phyloP scores from a whole-genome alignment of 1,139 yeast genomes.

The Geotrichum siamense region DNA sequence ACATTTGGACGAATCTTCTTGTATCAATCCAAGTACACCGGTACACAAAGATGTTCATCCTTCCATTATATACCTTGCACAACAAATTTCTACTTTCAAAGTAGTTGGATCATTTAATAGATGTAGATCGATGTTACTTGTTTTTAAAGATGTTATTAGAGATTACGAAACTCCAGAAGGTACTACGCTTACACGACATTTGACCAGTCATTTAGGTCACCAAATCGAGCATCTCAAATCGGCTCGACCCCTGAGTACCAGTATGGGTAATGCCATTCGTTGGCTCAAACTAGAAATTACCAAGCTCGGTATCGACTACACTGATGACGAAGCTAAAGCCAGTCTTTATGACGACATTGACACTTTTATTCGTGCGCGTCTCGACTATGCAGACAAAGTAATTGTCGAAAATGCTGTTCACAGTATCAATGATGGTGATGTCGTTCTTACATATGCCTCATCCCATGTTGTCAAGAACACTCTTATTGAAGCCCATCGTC shows the following conservation, averaged over 20 bases:
- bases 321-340: constrained; percentile 69
- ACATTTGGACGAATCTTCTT: constrained; percentile 61
- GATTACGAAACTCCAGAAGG: constrained; percentile 84
- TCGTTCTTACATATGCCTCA: constrained; percentile 80
- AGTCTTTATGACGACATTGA: constrained; percentile 62
- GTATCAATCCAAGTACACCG: constrained; percentile 26
- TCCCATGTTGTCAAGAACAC: constrained; percentile 77
- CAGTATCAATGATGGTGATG: constrained; percentile 70
- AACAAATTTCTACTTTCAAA: constrained; percentile 74
- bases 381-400: constrained; percentile 74
- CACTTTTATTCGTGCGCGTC: constrained; percentile 73
- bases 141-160: constrained; percentile 69
- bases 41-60: constrained; percentile 72
- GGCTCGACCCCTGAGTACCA: constrained; percentile 83
- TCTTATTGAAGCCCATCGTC: constrained; percentile 60
- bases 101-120: constrained; percentile 88
- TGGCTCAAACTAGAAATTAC: constrained; percentile 96
- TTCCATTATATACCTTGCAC: constrained; percentile 66
- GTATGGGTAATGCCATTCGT: constrained; percentile 97
- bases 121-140: constrained; percentile 76
- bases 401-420: constrained; percentile 75
- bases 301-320: constrained; percentile 54
- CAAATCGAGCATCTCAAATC: constrained; percentile 90
- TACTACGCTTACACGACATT: constrained; percentile 77
- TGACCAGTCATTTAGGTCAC: constrained; percentile 83